Evolutionary conservation across 345 rosid genomes (phyloP).

Genomic region (Erysimum cheiranthoides): DNA sequence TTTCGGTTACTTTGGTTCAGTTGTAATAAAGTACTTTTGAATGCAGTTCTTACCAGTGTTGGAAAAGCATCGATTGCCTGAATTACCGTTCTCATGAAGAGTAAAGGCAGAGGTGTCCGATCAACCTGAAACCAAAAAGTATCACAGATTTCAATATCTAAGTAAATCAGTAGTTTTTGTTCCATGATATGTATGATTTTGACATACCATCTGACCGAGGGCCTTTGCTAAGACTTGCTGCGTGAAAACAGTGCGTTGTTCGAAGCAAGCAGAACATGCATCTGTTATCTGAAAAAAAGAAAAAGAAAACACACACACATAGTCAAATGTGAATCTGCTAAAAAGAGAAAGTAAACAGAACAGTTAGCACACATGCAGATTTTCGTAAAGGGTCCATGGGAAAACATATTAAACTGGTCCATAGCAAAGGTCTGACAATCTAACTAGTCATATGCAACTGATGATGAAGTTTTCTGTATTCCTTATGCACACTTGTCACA

Average conservation of each 20-base stretch:
- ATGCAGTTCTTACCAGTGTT: slow-evolving; percentile 60
- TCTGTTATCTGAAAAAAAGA: slow-evolving; percentile 76
- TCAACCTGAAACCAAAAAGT: slow-evolving; percentile 73
- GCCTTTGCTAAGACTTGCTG: slow-evolving; percentile 98
- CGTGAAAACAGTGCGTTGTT: slow-evolving; percentile 94
- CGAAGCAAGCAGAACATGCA: slow-evolving; percentile 96
- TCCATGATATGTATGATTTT: slow-evolving; percentile 18
- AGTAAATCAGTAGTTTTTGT: slow-evolving; percentile 9
- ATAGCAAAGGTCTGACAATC: slow-evolving; percentile 14
- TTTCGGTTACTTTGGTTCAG: slow-evolving; percentile 14
- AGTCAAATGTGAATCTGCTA: slow-evolving; percentile 22
- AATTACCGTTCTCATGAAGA: slow-evolving; percentile 98
- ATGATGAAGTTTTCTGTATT: neutral
- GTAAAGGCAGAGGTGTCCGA: slow-evolving; percentile 84
- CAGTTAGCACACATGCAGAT: slow-evolving; percentile 17
- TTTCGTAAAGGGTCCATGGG: neutral
- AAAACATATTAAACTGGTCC: slow-evolving; percentile 8
- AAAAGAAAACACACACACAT: neutral
- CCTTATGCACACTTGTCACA: neutral
- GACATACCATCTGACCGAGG: slow-evolving; percentile 84
- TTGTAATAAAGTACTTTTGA: neutral
- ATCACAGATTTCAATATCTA: slow-evolving; percentile 29
- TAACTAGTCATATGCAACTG: slow-evolving; percentile 19
- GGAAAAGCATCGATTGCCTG: slow-evolving; percentile 98
- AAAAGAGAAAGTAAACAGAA: slow-evolving; percentile 17